phyloP scores from a whole-genome alignment of 306 rosid genomes.

The Acmispon strigosus region DNA sequence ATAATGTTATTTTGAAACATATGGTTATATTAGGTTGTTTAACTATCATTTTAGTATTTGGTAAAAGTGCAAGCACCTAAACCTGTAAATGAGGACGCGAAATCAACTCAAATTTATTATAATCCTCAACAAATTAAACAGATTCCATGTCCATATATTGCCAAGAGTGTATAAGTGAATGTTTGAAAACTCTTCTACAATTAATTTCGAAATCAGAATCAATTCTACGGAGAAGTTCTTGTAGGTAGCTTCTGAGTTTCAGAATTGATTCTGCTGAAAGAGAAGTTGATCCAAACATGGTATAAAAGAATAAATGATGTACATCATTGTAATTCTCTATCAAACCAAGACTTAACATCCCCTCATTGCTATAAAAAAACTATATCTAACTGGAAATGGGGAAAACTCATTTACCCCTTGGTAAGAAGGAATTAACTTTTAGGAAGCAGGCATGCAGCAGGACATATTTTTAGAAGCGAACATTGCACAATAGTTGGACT shows the following conservation, averaged over 20 bases:
- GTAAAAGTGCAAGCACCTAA: not conserved
- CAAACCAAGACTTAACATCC: slow-evolving; percentile 26
- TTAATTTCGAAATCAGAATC: too few species aligned
- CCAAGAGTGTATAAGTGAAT: slow-evolving; percentile 11
- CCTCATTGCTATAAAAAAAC: not conserved
- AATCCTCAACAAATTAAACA: slow-evolving; percentile 11
- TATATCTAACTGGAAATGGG: slow-evolving; percentile 1
- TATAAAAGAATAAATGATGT: slow-evolving; percentile 27
- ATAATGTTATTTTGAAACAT: too few species aligned
- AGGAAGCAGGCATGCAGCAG: slow-evolving; percentile 27
- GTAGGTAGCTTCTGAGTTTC: too few species aligned
- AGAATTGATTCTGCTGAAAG: too few species aligned
- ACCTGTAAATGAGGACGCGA: not conserved
- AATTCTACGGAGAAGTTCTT: not conserved
- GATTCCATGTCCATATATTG: slow-evolving; percentile 22
- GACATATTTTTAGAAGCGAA: not conserved
- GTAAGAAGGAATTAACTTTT: slow-evolving; percentile 27
- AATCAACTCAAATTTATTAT: slow-evolving; percentile 20
- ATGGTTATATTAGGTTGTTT: too few species aligned
- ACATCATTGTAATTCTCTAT: slow-evolving; percentile 37
- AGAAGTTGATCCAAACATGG: too few species aligned
- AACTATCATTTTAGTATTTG: not conserved
- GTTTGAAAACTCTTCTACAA: too few species aligned
- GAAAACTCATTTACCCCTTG: slow-evolving; percentile 22
- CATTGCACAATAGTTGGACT: slow-evolving; percentile 14